A percentile compares a stretch with the other conserved stretches of the same genome.
Evolutionary conservation across 257 asterid genomes (phyloP).

Genomic region (Nicotiana attenuata): DNA sequence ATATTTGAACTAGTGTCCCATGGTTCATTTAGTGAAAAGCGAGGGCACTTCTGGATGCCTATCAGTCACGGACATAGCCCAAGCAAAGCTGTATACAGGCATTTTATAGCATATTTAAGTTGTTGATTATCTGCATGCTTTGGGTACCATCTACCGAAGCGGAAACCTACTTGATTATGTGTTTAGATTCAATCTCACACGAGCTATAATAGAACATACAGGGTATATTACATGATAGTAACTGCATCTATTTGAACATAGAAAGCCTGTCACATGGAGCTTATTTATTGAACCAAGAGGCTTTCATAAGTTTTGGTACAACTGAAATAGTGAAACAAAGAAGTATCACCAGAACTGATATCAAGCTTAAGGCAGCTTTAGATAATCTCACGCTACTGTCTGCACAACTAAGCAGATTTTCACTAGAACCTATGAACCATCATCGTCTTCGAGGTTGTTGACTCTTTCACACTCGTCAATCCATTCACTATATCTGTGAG

Average conservation of each 20-base stretch:
- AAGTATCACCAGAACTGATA: neutral
- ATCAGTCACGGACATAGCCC: neutral
- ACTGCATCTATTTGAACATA: neutral
- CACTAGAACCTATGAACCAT: conserved; percentile 13
- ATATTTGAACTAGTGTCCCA: no score
- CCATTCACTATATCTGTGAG: conserved; percentile 85
- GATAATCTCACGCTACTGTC: neutral
- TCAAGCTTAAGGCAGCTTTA: neutral
- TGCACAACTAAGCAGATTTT: neutral
- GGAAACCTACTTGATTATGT: neutral
- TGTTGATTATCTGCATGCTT: neutral
- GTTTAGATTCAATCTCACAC: neutral
- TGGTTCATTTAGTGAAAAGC: no score
- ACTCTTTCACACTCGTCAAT: conserved; percentile 94
- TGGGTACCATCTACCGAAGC: neutral
- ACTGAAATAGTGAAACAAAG: neutral
- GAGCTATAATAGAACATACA: neutral
- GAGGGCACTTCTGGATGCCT: neutral
- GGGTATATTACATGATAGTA: neutral
- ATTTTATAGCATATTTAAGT: neutral
- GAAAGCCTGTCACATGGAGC: neutral
- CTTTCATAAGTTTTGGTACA: neutral
- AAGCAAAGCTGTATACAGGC: neutral
- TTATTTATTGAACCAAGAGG: neutral
- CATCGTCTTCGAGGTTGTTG: conserved; percentile 67